Base-by-base conservation (phyloP, 1,139 yeast species). In the Yamadazyma triangularis region DNA sequence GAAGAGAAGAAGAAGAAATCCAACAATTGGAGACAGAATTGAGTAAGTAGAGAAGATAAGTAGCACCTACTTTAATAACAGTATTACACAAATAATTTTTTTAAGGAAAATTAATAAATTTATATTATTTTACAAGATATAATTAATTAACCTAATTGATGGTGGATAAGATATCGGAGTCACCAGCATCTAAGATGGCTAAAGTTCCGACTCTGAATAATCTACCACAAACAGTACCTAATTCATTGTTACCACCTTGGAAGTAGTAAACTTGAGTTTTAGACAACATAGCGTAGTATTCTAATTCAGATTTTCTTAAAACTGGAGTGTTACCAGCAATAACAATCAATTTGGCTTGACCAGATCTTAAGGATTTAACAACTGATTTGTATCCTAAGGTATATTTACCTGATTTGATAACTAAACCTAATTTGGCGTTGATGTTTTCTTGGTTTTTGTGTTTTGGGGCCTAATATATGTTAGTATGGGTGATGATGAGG, bases 241-340 rank as follows among this genome's bases (percentile, higher is more conserved):
- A 87, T 77, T 89, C 96, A 76, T 89, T 89, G 96, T 89, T 89
- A 73, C 96, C 95, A 78, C 97, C 98, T 74, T 85, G 94, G 95
- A 89, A 91, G 82, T 79, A 81, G 94, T 89, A 91, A 60, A 91
- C 95, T 65, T 79, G 81, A 68, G 96, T 87, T 87, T 89, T 91
- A 68, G 98, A 86, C 73, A 91, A 84, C 98, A 91, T 91, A 63
- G 98, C 97, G 89, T 93, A 93, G 84, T 91, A 91, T 82, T 93
- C 98, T 73, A 91, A 83, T 81, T 91, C 99, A 56, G 97, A 88
- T 80, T 91, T 91, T 83, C 98, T 89, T 73, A 91, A 86, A 63
- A 91, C 95, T 76, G 98, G 98, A 64, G 98, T 89, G 94, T 91
- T 91, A 70, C 95, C 95, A 59, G 99, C 96, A 64, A 91, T 81